Evolutionary conservation across 2,329 filamentous ascomycete genomes (phyloP), one percentile per base, ranked within the genome.

Genomic region (Endocalyx cinctus): DNA sequence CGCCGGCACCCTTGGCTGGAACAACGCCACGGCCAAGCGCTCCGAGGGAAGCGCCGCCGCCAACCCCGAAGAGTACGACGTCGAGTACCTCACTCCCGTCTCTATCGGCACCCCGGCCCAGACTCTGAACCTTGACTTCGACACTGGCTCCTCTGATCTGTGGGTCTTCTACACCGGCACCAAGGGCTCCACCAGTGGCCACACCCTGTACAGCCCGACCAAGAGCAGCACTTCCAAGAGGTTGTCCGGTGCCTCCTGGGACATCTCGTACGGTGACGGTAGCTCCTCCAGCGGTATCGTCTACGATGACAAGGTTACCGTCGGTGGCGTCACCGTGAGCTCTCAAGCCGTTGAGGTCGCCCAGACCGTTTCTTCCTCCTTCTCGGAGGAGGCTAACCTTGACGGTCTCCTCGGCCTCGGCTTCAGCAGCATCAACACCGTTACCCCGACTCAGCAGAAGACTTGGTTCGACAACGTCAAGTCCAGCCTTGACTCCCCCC

Each of bases 371-470:
- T 44, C 53, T 3, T 29, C 33, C 12, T 33, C 46, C 26, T 63
- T 66, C 47, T 45, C 39, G n/a, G 47, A 32, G 18, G 53, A 58
- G 38, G 34, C 47, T 15, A 45, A 49, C 38, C 53, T 46, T 37
- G 54, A 57, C 17, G 58, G 57, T 17, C 48, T 62, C 4, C 42
- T 62, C 13, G 58, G 58, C 4, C 46, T 62, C 4, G 57, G 52
- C 11, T 57, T 62, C 46, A 55, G 53, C 38, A 55, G 30, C 35
- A 39, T 59, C 31, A 59, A 59, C 51, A 58, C 55, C 12, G 54
- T 57, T 17, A 15, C 35, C 16, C 47, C 54, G 19, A 34, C 14
- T 2, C 13, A 30, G n/a, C 42, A 55, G 36, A 56, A 52, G 37
- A 60, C 55, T 4, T 60, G 54, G 37, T 56, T 61, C 38, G 56